Evolutionary conservation across 2,329 filamentous ascomycete genomes (phyloP).

Genomic region (Pleomassaria siparia): DNA sequence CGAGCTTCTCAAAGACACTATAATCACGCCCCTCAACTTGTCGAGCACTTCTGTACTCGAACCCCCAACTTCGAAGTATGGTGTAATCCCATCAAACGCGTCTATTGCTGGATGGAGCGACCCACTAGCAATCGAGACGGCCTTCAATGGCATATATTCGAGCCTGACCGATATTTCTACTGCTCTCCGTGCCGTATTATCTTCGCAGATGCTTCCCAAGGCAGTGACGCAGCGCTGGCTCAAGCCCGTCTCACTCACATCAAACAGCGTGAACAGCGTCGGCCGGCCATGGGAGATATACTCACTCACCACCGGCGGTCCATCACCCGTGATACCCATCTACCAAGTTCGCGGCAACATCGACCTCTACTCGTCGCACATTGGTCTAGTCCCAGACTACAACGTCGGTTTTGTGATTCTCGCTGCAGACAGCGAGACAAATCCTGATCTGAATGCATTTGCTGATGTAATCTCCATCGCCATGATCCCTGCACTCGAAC

Average conservation of each 20-base stretch:
- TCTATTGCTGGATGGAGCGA: background rate
- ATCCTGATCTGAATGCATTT: conserved; percentile 10
- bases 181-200: conserved; percentile 40
- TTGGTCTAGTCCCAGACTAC: conserved; percentile 47
- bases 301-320: conserved; percentile 17
- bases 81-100: conserved; percentile 5
- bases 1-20: conserved; percentile 41
- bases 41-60: conserved; percentile 40
- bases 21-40: conserved; percentile 50
- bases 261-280: conserved; percentile 33
- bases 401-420: conserved; percentile 45
- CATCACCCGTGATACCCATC: conserved; percentile 26
- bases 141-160: conserved; percentile 35
- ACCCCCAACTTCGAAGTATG: conserved; percentile 7
- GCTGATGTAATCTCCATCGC: conserved; percentile 10
- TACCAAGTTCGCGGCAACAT: conserved; percentile 48
- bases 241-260: conserved; percentile 43
- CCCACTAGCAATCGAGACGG: background rate
- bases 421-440: conserved; percentile 25
- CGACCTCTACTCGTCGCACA: conserved; percentile 40
- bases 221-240: conserved; percentile 41
- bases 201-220: conserved; percentile 33
- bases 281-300: conserved; percentile 46
- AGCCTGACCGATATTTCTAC: conserved; percentile 36
- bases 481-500: conserved; percentile 16